Conservation (phyloP, 768 basidiomycete species). For the Leccinellum albellum region DNA sequence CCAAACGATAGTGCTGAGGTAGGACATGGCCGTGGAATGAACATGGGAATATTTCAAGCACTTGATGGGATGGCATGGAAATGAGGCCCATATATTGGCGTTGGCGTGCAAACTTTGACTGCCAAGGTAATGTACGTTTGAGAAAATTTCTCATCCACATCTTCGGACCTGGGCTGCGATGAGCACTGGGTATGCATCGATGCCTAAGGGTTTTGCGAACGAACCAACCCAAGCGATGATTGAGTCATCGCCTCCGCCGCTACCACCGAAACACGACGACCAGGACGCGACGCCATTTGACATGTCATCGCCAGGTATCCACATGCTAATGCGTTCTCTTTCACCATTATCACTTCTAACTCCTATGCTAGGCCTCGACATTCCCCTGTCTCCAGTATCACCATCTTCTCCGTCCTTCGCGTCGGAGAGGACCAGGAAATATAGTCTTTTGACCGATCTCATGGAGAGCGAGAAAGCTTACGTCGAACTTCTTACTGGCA, state of each 20-base stretch:
- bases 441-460: constrained; percentile 86
- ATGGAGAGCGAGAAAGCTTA: constrained; percentile 92
- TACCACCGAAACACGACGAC: constrained; percentile 20
- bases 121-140: not conserved
- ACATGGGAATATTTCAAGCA: not conserved
- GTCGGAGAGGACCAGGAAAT: constrained; percentile 54
- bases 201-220: not conserved
- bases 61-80: not conserved
- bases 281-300: not conserved
- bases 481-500: constrained; percentile 83
- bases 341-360: constrained; percentile 16
- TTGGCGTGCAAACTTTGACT: not conserved
- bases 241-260: constrained; percentile 11
- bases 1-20: constrained; percentile 33
- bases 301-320: constrained; percentile 26
- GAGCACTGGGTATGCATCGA: constrained; percentile 7
- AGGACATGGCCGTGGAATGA: constrained; percentile 21
- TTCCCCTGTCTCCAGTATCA: constrained; percentile 20
- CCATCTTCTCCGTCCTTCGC: constrained; percentile 23
- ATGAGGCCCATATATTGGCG: not conserved
- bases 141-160: constrained; percentile 1
- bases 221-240: not conserved
- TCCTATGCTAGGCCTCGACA: constrained; percentile 18
- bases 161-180: not conserved
- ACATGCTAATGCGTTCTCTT: not conserved